Conservation (phyloP, 2,329 filamentous ascomycete genomes). For the Alternaria consortialis region DNA sequence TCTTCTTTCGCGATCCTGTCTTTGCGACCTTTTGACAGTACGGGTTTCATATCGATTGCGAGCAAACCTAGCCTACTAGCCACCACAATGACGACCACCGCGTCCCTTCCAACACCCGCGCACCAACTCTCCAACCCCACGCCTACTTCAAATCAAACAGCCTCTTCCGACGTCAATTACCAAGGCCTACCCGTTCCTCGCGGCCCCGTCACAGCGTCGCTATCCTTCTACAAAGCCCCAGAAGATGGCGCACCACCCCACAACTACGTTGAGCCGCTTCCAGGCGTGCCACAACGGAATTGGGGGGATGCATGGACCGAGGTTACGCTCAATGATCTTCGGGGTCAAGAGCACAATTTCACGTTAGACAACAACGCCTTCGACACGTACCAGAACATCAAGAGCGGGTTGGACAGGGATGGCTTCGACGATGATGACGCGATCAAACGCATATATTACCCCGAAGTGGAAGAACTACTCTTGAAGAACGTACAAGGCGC, state of each 20-base stretch:
- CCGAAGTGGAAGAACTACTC: slow-evolving; percentile 79
- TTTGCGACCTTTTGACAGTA: background rate
- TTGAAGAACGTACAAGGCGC: slow-evolving; percentile 72
- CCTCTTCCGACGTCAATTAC: slow-evolving; percentile 44
- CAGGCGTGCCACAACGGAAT: slow-evolving; percentile 73
- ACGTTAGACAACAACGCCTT: slow-evolving; percentile 80
- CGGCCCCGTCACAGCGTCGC: slow-evolving; percentile 34
- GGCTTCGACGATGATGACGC: slow-evolving; percentile 73
- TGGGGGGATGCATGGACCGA: slow-evolving; percentile 60
- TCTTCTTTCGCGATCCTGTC: background rate
- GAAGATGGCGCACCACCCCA: slow-evolving; percentile 41
- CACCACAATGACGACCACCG: slow-evolving; percentile 55
- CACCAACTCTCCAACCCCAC: slow-evolving; percentile 50
- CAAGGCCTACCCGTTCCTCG: slow-evolving; percentile 43
- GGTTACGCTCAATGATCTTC: slow-evolving; percentile 75
- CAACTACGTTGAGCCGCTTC: slow-evolving; percentile 69
- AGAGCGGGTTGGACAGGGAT: slow-evolving; percentile 62
- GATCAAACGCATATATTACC: slow-evolving; percentile 80
- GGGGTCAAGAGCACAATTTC: slow-evolving; percentile 72
- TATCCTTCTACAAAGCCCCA: slow-evolving; percentile 43
- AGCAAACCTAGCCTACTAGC: background rate
- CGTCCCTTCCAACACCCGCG: slow-evolving; percentile 52
- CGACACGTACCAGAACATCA: slow-evolving; percentile 67
- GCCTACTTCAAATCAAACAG: slow-evolving; percentile 33
- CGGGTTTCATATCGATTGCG: background rate